Base-by-base conservation (phyloP, 2,329 filamentous ascomycete genomes). In the Aspergillus sp. region DNA sequence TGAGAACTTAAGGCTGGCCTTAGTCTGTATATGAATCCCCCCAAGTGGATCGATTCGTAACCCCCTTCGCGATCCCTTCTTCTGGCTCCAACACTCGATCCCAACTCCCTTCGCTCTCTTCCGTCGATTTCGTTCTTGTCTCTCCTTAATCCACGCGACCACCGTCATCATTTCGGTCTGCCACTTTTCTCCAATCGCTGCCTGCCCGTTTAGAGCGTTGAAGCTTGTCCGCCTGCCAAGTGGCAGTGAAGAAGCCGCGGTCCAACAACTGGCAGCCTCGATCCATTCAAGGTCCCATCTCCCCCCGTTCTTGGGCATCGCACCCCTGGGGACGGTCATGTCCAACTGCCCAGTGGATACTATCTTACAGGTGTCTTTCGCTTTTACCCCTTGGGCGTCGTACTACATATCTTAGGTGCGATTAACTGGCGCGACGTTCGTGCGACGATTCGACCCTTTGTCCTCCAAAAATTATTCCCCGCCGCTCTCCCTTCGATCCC, bases 21-120 rank as follows among this genome's bases (percentile, higher is more conserved):
- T 34, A 48, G 44, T 48, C 44, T 32, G 15, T 34, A 34, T 18
- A 48, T 48, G 44, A 48, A 48, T 20, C 44, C 43, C 43, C 26
- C 44, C 44, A 34, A 34, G 44, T 48, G 44, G 44, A 48, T 34
- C 44, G 44, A 32, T 49, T 49, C 30, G 47, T 49, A 49, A 57
- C 55, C 50, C 48, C 47, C 49, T 49, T 65, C 48, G 57, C 57
- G 61, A 64, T 65, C 64, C 62, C 59, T 65, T 58, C 59, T 55
- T 61, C 47, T 43, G 54, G 59, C 56, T 67, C 65, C 66, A 69
- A 22, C 47, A 17, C 67, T 20, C 24, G 44, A 34, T 48, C 20
- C 44, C n/a, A 20, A 36, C 44, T 45, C 24, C 38, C n/a, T 18
- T 34, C 30, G 30, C 62, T 63, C 57, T 49, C 53, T 47, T 22